Base-by-base conservation (phyloP, 2,329 filamentous ascomycete genomes). In the Madurella mycetomatis region DNA sequence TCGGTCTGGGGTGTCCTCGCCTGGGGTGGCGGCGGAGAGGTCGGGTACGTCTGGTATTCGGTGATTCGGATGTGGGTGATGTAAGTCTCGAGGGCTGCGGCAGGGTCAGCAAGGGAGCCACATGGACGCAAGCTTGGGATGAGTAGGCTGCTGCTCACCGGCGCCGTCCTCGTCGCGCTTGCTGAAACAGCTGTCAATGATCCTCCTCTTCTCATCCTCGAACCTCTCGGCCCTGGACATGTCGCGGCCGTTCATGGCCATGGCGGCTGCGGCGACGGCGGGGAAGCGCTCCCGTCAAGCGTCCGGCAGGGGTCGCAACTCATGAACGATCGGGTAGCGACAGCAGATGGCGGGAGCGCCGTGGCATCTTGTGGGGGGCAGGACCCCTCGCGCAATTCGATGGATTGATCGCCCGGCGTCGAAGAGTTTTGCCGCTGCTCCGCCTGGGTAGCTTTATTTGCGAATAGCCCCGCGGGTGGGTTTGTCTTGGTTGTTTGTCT, bases 21-120 rank as follows among this genome's bases (percentile, higher is more conserved):
- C 61, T 87, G 85, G 2, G 90, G 90, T 3, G 94, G 92, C 49
- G 94, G 87, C 34, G 94, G 94, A 39, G 81, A 80, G 18, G 91
- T 92, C 15, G 92, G 91, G 71, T 92, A 86, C 41, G 83, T 80
- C 54, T 86, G 85, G 77, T 90, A 95, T 75, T 99, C 94, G 62
- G 83, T 84, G 66, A 99, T 91, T 66, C 87, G 84, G 65, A 97
- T 92, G 69, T 99, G 94, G 18, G 94, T 99, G 66, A 99, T 99
- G 75, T 99, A 99, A 34, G 91, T 96, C 75, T 99, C 94, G 62
- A 85, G 77, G 63, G 89, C 87, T 90, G 65, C 49, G 60, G 43
- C 31, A 17, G 16, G 25, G 49, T 53, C 46, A 58, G 52, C 37
- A 41, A 37, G 40, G 13, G 18, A 31, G 9, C 11, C 55, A 46